Evolutionary conservation across 202 grass and related monocot genomes (phyloP).

Genomic region (Hordeum pubiflorum): DNA sequence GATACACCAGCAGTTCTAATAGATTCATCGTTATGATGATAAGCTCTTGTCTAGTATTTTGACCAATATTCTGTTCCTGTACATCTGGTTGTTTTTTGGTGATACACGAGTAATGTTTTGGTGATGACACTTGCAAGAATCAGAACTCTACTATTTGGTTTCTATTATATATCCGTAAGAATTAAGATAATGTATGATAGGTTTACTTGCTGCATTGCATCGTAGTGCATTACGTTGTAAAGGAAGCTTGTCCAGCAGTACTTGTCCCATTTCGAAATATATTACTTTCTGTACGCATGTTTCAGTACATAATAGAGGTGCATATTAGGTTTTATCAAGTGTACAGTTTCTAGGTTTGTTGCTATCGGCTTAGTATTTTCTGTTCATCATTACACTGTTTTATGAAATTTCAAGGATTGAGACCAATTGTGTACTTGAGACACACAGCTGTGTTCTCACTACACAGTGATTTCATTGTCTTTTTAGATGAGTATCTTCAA

Average conservation of each 20-base stretch:
- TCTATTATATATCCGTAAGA: neutral
- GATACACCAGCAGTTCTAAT: neutral
- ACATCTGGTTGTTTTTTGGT: neutral
- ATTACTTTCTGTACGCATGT: neutral
- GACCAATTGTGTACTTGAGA: neutral
- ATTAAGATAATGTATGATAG: neutral
- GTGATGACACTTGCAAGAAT: neutral
- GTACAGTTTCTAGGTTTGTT: neutral
- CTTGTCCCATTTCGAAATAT: neutral
- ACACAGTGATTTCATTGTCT: neutral
- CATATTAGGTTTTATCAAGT: neutral
- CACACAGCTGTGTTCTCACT: neutral
- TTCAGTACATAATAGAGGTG: neutral
- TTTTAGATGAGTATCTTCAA: neutral
- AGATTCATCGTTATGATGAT: neutral
- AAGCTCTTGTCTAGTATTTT: neutral
- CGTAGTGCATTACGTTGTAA: neutral
- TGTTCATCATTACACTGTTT: neutral
- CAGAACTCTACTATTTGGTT: neutral
- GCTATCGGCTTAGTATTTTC: neutral
- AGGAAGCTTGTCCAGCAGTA: neutral
- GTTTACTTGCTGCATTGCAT: neutral
- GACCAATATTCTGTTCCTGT: neutral
- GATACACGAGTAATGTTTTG: neutral
- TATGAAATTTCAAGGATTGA: conserved; percentile 5